Evolutionary conservation across 441 rosid species (phyloP), one percentile per base, ranked within the genome.

Genomic region (Euphorbia schlechtendalii): DNA sequence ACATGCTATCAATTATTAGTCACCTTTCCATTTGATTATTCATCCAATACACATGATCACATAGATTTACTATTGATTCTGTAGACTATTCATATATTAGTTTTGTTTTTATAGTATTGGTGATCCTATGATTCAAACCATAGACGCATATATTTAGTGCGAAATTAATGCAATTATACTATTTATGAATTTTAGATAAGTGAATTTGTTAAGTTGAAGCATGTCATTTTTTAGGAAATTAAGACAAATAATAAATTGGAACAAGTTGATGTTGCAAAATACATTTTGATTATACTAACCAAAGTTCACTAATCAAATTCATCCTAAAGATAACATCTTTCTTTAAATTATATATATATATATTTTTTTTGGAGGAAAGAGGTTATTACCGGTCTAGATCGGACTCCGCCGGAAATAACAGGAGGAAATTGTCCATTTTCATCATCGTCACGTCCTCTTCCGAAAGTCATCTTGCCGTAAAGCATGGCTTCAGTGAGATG

Each of bases 371-470:
- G n/a, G n/a, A n/a, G n/a, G n/a, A n/a, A n/a, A n/a, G n/a, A 11
- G 3, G n/a, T 43, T 32, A 76, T 79, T 77, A 92, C 98, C n/a
- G 83, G 89, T 82, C 92, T 79, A 14, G 97, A 83, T 72, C 90
- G 80, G n/a, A 53, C 65, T n/a, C 86, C 91, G 15, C 84, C 94
- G 8, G 86, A 38, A 21, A 82, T 80, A 73, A 88, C 84, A 2
- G 85, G 85, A 53, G 88, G 98, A 72, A 89, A 82, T 20, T 85
- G 89, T 17, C 83, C 70, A 5, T 70, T 78, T 48, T 90, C 97
- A 15, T 89, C 96, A 59, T 86, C 96, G 7, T 87, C 94, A 40
- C 77, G 94, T n/a, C 98, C 98, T 86, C 99, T 87, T 63, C 99
- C 99, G 43, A 84, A 91, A 65, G 96, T 87, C 99, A 94, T 90